phyloP scores from a whole-genome alignment of 2,329 filamentous ascomycete genomes.

The Fusarium sp. region DNA sequence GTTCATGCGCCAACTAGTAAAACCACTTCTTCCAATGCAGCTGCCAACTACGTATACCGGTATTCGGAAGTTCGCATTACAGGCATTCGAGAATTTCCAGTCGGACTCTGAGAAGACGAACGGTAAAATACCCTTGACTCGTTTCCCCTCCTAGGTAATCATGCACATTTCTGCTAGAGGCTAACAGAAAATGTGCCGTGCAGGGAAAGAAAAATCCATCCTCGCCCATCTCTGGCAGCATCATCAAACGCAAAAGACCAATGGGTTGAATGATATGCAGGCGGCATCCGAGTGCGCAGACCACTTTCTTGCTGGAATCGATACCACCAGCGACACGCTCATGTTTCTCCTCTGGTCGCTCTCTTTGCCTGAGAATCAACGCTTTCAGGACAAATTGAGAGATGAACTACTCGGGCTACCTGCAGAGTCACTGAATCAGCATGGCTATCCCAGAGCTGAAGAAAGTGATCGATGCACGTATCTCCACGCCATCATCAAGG shows the following conservation, averaged over 20 bases:
- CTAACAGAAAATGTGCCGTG: neutral
- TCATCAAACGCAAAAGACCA: slow-evolving; percentile 41
- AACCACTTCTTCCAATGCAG: slow-evolving; percentile 33
- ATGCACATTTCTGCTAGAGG: neutral
- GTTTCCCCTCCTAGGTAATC: neutral
- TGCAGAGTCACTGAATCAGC: slow-evolving; percentile 24
- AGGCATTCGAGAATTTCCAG: slow-evolving; percentile 21
- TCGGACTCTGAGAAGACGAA: neutral
- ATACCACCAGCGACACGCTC: slow-evolving; percentile 64
- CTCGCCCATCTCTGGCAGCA: slow-evolving; percentile 53
- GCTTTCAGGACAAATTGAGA: slow-evolving; percentile 59
- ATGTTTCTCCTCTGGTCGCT: slow-evolving; percentile 64
- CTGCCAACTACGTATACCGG: slow-evolving; percentile 35
- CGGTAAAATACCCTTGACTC: neutral
- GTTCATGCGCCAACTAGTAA: neutral
- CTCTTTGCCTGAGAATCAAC: slow-evolving; percentile 55
- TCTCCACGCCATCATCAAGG: slow-evolving; percentile 62
- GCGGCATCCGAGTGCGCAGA: slow-evolving; percentile 66
- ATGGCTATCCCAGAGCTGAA: slow-evolving; percentile 49
- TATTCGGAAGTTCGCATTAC: slow-evolving; percentile 23
- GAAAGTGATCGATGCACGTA: slow-evolving; percentile 55
- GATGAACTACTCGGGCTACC: slow-evolving; percentile 51
- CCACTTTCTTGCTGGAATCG: slow-evolving; percentile 65
- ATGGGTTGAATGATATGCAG: slow-evolving; percentile 55
- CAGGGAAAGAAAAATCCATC: slow-evolving; percentile 43